Evolutionary conservation across 2,329 filamentous ascomycete species (phyloP).

Genomic region (Curvularia spicifera): DNA sequence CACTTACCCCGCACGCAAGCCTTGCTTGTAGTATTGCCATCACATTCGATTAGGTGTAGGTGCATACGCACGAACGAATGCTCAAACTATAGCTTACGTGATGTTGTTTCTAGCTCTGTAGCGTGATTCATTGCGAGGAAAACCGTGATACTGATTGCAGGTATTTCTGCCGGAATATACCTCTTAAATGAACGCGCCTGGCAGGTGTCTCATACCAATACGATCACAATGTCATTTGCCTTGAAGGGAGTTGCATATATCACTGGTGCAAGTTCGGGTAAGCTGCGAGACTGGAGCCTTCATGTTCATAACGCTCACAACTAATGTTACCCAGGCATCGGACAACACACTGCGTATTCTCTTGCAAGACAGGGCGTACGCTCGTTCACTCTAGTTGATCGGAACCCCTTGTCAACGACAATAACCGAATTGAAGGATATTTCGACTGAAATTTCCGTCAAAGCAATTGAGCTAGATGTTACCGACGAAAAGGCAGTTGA

Average conservation of each 20-base stretch:
- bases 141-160: not conserved
- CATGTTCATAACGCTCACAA: not conserved
- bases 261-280: slow-evolving; percentile 58
- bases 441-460: slow-evolving; percentile 52
- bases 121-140: not conserved
- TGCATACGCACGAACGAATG: not conserved
- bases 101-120: not conserved
- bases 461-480: slow-evolving; percentile 57
- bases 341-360: slow-evolving; percentile 55
- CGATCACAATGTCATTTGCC: slow-evolving; percentile 46
- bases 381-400: slow-evolving; percentile 57
- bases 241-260: slow-evolving; percentile 58
- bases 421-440: slow-evolving; percentile 44
- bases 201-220: not conserved
- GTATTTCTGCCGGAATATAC: not conserved
- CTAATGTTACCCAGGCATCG: slow-evolving; percentile 54
- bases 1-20: not conserved
- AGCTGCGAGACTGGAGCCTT: slow-evolving; percentile 5
- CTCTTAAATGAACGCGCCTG: not conserved
- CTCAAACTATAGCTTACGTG: not conserved
- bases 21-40: not conserved
- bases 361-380: slow-evolving; percentile 58
- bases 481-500: slow-evolving; percentile 53
- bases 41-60: not conserved
- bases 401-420: slow-evolving; percentile 49